Conservation (phyloP, 495 filamentous ascomycete genomes). For the Xylaria curta region DNA sequence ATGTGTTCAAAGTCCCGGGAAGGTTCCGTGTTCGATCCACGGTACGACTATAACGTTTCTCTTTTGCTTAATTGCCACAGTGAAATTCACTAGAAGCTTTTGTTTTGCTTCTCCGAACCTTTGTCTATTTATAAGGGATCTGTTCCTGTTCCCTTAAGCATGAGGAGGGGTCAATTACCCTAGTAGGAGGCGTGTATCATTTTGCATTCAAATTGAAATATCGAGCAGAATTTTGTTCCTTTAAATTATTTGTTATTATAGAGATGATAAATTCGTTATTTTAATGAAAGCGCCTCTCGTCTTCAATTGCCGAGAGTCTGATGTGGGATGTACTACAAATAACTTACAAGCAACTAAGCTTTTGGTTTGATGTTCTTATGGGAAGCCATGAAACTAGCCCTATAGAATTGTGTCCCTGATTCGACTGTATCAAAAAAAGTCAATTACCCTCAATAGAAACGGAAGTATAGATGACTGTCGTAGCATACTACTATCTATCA, state of each 20-base stretch:
- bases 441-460: background rate
- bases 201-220: too few species aligned
- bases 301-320: background rate
- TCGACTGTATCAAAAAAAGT: background rate
- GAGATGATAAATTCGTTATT: background rate
- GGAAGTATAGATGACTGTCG: background rate
- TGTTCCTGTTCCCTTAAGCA: background rate
- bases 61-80: background rate
- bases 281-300: background rate
- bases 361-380: background rate
- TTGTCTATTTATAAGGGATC: background rate
- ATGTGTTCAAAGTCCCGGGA: slow-evolving; percentile 23
- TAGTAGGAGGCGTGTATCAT: too few species aligned
- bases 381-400: background rate
- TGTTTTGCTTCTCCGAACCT: background rate
- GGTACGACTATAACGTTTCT: slow-evolving; percentile 25
- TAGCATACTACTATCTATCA: background rate
- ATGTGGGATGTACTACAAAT: background rate
- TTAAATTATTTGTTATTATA: too few species aligned
- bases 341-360: background rate
- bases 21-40: slow-evolving; percentile 37
- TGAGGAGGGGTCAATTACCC: background rate
- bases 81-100: background rate
- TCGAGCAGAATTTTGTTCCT: too few species aligned
- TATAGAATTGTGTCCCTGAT: background rate